Base-by-base conservation (phyloP, 2,329 filamentous ascomycete genomes). In the Apiospora kogelbergensis region DNA sequence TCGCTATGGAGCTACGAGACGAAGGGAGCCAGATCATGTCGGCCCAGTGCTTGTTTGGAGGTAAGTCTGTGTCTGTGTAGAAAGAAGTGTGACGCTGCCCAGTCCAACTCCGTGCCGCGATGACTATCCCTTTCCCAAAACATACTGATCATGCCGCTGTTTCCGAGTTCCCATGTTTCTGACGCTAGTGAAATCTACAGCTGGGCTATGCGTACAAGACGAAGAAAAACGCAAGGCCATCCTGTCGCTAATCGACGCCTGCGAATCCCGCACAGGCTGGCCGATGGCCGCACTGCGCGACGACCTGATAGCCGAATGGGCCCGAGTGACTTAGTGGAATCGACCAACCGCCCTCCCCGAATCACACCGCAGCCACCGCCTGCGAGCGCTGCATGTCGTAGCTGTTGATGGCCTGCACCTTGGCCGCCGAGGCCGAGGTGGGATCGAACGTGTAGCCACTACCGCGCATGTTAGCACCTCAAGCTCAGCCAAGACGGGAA, bases 1-100 rank as follows among this genome's bases (percentile, higher is more conserved):
- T 87, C 65, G 84, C 84, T 0, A 78, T 84, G 74, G 82, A 81
- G 67, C 71, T 82, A 40, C 77, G 73, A 2, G 81, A 83, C 37
- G 77, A 81, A 67, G 79, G 79, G 11, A 81, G 79, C n/a, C 79
- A 80, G 63, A 74, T 84, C 17, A 79, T 84, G 73, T 82, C 80
- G 6, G 81, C 81, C 6, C 81, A 83, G 71, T 83, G 81, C 68
- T 73, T 84, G 0, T 84, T 80, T 68, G 81, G 79, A 40, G 78
- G 78, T 68, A 76, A 75, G 80, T 69, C 11, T 15, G 13, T 41
- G 9, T 13, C 10, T 63, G 17, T 20, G 17, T 45, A 13, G 2
- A 1, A n/a, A 45, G 6, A n/a, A n/a, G 42, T 45, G 30, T n/a
- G 11, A 65, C 40, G 26, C 11, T 33, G 7, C 15, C 20, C 15